Evolutionary conservation across 805 yeast genomes (phyloP).

Genomic region (Aciculoconidium aculeatum): DNA sequence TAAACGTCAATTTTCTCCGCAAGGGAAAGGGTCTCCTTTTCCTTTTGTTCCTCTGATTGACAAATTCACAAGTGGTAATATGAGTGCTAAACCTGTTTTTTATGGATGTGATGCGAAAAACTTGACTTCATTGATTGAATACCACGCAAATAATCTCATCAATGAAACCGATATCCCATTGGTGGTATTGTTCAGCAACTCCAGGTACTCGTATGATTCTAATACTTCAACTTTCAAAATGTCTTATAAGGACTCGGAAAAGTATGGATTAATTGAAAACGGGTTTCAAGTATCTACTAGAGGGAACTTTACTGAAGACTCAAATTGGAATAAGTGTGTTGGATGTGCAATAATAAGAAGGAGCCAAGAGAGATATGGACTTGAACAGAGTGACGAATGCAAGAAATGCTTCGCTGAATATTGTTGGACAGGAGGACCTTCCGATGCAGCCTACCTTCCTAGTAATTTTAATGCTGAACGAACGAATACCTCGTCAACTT

Average conservation of each 20-base stretch:
- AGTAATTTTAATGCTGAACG: conserved; percentile 1
- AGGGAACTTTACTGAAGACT: conserved; percentile 15
- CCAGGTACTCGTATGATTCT: conserved; percentile 12
- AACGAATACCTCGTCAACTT: conserved; percentile 3
- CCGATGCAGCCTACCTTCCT: conserved; percentile 10
- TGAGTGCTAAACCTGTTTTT: conserved; percentile 19
- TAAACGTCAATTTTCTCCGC: conserved; percentile 15
- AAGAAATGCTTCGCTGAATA: conserved; percentile 15
- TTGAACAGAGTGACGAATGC: conserved; percentile 17
- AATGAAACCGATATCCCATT: conserved; percentile 24
- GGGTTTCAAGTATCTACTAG: conserved; percentile 17
- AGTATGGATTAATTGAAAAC: conserved; percentile 12
- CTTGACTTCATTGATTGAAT: conserved; percentile 14
- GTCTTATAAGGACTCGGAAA: conserved; percentile 15
- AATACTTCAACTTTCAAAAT: conserved; percentile 20
- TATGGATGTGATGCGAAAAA: conserved; percentile 23
- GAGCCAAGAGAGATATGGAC: conserved; percentile 18
- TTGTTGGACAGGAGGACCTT: conserved; percentile 17
- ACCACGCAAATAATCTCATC: conserved; percentile 13
- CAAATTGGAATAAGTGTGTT: conserved; percentile 18
- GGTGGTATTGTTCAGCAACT: conserved; percentile 16
- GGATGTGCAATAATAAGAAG: conserved; percentile 22
- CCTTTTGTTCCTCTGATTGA: conserved; percentile 20
- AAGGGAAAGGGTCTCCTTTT: conserved; percentile 22
- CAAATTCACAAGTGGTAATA: conserved; percentile 15